These are phyloP conservation scores for Pulveroboletus ravenelii DNA, from an alignment of 768 basidiomycete genomes.

Conservation along the genomic window DNA sequence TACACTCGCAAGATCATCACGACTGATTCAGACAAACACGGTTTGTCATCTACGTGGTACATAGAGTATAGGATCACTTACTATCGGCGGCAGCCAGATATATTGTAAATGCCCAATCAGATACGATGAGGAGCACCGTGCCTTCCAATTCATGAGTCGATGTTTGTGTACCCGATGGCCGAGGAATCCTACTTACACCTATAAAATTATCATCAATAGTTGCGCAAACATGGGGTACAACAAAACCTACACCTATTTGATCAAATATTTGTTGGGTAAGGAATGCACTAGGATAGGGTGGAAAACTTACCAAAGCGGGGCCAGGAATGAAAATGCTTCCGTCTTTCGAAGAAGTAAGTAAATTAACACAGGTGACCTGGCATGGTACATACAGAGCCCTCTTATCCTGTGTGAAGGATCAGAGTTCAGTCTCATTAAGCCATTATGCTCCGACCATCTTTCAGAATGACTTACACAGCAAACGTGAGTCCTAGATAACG, in stretches of 20 bases:
- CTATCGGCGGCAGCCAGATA: conserved; percentile 18
- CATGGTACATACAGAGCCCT: conserved; percentile 6
- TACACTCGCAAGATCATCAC: conserved; percentile 25
- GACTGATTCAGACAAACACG: conserved; percentile 1
- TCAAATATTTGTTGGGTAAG: background rate
- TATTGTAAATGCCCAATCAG: background rate
- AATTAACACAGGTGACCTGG: background rate
- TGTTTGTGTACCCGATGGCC: background rate
- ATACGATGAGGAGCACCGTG: background rate
- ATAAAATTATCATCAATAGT: background rate
- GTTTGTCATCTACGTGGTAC: background rate
- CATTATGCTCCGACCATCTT: background rate
- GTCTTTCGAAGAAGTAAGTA: conserved; percentile 9
- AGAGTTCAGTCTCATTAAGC: background rate
- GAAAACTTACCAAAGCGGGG: conserved; percentile 4
- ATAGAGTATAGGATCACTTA: conserved; percentile 4
- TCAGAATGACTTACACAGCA: conserved; percentile 6
- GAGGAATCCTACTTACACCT: conserved; percentile 13
- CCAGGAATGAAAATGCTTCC: conserved; percentile 18
- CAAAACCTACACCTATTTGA: conserved; percentile 14
- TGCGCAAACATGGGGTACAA: background rate
- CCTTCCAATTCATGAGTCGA: conserved; percentile 7
- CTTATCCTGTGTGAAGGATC: background rate
- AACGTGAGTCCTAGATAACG: conserved; percentile 13
- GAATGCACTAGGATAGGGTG: background rate